A percentile compares a stretch with the other conserved stretches of the same genome.
Evolutionary conservation across 164 flowering plant species (phyloP).

Genomic region (Vitis cinerea): DNA sequence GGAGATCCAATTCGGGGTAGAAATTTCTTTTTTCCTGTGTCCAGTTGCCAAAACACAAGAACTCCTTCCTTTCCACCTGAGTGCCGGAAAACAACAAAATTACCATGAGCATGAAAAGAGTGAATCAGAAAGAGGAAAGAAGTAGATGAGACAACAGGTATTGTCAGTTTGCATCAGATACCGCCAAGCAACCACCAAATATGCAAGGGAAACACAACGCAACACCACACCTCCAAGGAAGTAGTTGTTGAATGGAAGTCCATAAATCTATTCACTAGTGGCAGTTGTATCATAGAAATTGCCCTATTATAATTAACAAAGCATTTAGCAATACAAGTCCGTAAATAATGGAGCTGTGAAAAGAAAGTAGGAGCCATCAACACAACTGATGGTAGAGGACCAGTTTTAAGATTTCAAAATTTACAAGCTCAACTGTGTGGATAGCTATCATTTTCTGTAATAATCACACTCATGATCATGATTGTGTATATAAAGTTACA

Average conservation of each 20-base stretch:
- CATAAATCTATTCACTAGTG: not conserved
- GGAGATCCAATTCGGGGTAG: constrained; percentile 90
- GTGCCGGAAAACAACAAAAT: not conserved
- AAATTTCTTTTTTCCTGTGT: constrained; percentile 84
- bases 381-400: not conserved
- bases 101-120: too few relatives aligned
- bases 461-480: not conserved
- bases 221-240: not conserved
- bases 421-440: too few relatives aligned
- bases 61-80: constrained; percentile 96
- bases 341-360: not conserved
- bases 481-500: not conserved
- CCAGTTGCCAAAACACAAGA: constrained; percentile 94
- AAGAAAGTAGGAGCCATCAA: not conserved
- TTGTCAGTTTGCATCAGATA: too few relatives aligned
- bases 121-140: not conserved
- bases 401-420: not conserved
- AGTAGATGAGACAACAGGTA: not conserved
- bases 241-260: not conserved
- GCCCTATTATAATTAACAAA: too few relatives aligned
- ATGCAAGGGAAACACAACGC: not conserved
- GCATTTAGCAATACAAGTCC: not conserved
- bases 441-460: too few relatives aligned
- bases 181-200: too few relatives aligned
- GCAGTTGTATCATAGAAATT: not conserved